These are phyloP conservation scores for Cladophialophora psammophila DNA, from an alignment of 2,329 filamentous ascomycete genomes.

Conservation along the genomic window DNA sequence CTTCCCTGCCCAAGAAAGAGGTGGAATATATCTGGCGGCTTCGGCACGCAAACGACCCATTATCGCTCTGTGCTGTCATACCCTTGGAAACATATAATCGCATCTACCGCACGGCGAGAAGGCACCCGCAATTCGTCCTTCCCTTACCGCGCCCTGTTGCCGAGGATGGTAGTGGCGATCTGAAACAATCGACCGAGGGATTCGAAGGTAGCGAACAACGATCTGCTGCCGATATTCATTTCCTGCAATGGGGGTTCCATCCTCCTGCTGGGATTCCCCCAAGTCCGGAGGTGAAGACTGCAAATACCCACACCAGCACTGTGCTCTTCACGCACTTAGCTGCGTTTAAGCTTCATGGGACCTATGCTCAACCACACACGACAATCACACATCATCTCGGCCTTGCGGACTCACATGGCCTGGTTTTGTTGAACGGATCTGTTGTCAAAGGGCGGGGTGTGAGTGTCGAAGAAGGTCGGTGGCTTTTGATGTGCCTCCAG, in stretches of 20 bases:
- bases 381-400: slow-evolving; percentile 92
- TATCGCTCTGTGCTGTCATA: slow-evolving; percentile 84
- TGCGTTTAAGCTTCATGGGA: slow-evolving; percentile 88
- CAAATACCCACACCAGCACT: slow-evolving; percentile 67
- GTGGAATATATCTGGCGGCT: slow-evolving; percentile 90
- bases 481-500: slow-evolving; percentile 91
- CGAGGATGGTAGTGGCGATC: slow-evolving; percentile 37
- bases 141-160: slow-evolving; percentile 68
- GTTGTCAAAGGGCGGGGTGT: slow-evolving; percentile 80
- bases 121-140: slow-evolving; percentile 87
- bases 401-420: slow-evolving; percentile 72
- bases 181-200: slow-evolving; percentile 43
- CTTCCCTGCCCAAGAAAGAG: slow-evolving; percentile 76
- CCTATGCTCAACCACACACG: slow-evolving; percentile 90
- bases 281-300: slow-evolving; percentile 47
- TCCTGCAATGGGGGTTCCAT: slow-evolving; percentile 95
- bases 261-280: slow-evolving; percentile 51
- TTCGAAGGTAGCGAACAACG: slow-evolving; percentile 54
- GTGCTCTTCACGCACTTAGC: slow-evolving; percentile 94
- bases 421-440: slow-evolving; percentile 86
- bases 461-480: slow-evolving; percentile 80
- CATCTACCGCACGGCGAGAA: slow-evolving; percentile 74
- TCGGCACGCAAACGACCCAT: slow-evolving; percentile 75
- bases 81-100: slow-evolving; percentile 74
- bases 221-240: slow-evolving; percentile 88